phyloP scores from a whole-genome alignment of 495 filamentous ascomycete genomes.

The Lophiotrema nucula region DNA sequence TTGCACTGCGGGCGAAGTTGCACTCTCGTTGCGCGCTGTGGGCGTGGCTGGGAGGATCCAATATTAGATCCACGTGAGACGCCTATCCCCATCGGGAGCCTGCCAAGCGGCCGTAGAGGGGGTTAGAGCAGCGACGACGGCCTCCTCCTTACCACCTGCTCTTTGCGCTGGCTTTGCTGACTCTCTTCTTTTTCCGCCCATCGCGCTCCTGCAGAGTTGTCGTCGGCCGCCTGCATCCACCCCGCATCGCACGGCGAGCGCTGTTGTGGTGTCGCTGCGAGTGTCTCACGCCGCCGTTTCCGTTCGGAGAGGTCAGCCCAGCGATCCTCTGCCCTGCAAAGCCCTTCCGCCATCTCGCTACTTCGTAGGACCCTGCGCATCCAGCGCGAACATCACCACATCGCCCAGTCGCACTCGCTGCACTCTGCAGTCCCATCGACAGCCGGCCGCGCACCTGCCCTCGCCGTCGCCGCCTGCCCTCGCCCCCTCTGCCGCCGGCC shows the following conservation, averaged over 20 bases:
- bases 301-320: neutral
- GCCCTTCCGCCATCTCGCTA: conserved; percentile 27
- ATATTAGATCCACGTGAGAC: too few relatives aligned
- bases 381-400: neutral
- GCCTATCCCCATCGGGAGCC: neutral
- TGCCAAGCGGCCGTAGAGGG: too few relatives aligned
- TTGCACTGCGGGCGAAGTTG: too few relatives aligned
- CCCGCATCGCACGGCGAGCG: neutral
- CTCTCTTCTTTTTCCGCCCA: neutral
- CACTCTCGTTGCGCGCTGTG: neutral
- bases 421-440: too few relatives aligned
- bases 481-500: neutral
- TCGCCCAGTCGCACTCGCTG: neutral
- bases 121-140: too few relatives aligned
- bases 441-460: neutral
- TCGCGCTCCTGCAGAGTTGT: too few relatives aligned
- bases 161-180: too few relatives aligned
- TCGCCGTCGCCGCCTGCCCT: neutral
- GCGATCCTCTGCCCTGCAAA: conserved; percentile 1
- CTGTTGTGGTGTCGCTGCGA: conserved; percentile 12
- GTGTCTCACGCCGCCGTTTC: neutral
- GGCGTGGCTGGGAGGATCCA: too few relatives aligned
- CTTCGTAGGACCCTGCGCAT: conserved; percentile 6
- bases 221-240: neutral
- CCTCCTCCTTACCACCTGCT: too few relatives aligned